phyloP scores from a whole-genome alignment of 352 stramenopile species.

The Phytophthora pseudosyringae region DNA sequence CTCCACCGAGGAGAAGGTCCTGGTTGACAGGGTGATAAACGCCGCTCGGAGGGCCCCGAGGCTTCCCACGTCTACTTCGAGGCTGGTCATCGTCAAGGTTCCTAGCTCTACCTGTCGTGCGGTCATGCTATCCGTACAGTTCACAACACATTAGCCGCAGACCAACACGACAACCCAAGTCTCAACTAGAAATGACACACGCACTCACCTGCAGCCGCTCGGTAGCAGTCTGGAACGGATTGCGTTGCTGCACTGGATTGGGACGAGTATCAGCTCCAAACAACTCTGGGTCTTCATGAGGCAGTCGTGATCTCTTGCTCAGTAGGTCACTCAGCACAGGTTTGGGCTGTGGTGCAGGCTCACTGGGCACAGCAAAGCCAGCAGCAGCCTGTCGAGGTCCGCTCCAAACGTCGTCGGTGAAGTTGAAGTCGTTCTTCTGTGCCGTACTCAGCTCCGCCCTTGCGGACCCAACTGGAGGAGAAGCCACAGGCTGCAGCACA shows the following conservation, averaged over 20 bases:
- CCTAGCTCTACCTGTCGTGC: constrained; percentile 43
- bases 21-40: constrained; percentile 83
- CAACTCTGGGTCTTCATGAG: constrained; percentile 33
- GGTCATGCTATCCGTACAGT: constrained; percentile 40
- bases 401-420: constrained; percentile 27
- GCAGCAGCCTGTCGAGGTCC: constrained; percentile 18
- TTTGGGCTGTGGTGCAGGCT: constrained; percentile 19
- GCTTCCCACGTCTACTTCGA: constrained; percentile 27
- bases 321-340: constrained; percentile 46
- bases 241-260: constrained; percentile 32
- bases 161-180: background rate
- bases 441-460: background rate
- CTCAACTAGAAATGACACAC: background rate
- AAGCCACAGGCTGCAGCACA: background rate
- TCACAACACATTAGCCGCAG: background rate
- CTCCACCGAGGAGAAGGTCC: constrained; percentile 63
- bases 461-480: background rate
- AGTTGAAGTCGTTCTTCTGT: constrained; percentile 19
- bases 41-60: constrained; percentile 43
- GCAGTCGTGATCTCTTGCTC: constrained; percentile 36
- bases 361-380: constrained; percentile 10
- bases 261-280: constrained; percentile 23
- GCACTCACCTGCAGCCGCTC: constrained; percentile 71
- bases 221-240: constrained; percentile 75
- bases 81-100: constrained; percentile 49